Evolutionary conservation across 2,329 filamentous ascomycete species (phyloP), one percentile per base, ranked within the genome.

Genomic region (Emergomyces orientalis): DNA sequence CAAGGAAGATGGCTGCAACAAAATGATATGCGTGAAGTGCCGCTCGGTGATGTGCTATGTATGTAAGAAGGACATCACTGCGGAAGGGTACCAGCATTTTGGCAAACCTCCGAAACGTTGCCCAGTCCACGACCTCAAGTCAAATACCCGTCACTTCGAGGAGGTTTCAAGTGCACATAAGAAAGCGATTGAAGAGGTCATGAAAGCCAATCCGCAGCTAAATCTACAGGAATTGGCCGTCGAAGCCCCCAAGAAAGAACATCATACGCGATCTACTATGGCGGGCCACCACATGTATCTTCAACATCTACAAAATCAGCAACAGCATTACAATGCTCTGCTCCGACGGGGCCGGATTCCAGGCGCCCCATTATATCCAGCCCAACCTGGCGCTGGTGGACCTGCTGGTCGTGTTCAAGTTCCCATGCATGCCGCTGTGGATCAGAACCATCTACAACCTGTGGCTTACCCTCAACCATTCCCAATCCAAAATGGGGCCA

Each of bases 1-100:
- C 72, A 96, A 95, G 71, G 83, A 87, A 43, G 73, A 78, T 39
- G 91, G 91, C 2, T 96, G 91, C 77, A 95, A 95, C 76, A 92
- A 92, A 75, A 90, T 96, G 83, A 81, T 74, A 0, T 96, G 91
- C 72, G 78, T 83, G 0, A 81, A 81, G n/a, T 86, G 80, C 80
- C 52, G 63, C 4, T 47, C 43, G 11, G 19, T 77, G 8, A 83
- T 86, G 73, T 86, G 84, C 74, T 83, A 80, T 65, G 69, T 75
- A 51, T 96, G 91, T 75, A 86, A 85, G 27, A 79, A 87, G 68
- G 74, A 81, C 56, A 77, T 85, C 27, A 83, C 84, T 1, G 83
- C 81, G 63, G 75, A 69, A 19, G 73, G 82, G 62, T 94, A 95
- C 69, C 67, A 78, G 0, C 91, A 95, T 73, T 95, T 95, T 69